Evolutionary conservation across 345 rosid genomes (phyloP).

Genomic region (Acer negundo): DNA sequence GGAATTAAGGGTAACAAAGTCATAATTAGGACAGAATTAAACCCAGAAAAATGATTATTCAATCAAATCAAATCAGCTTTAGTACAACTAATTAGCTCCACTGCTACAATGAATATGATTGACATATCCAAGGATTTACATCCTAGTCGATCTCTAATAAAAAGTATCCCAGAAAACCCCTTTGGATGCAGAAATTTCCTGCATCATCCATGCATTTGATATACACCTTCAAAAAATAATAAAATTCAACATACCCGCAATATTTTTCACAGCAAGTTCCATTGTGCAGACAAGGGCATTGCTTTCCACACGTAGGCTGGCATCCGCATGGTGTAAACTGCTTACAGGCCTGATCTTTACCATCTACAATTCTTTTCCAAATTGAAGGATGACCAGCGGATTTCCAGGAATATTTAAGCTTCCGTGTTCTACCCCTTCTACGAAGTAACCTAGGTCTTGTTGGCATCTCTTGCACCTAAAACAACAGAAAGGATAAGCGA

Average conservation of each 20-base stretch:
- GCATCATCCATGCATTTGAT: constrained; percentile 11
- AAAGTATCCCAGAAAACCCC: neutral
- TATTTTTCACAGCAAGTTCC: constrained; percentile 95
- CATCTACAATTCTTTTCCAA: constrained; percentile 69
- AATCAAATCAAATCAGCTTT: neutral
- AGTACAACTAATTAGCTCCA: neutral
- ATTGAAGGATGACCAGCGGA: constrained; percentile 76
- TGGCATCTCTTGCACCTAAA: constrained; percentile 76
- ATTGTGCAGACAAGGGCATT: constrained; percentile 67
- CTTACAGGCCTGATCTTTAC: constrained; percentile 56
- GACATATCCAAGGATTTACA: constrained; percentile 8
- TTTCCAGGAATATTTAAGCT: constrained; percentile 91
- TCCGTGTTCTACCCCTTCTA: constrained; percentile 73
- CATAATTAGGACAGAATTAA: neutral
- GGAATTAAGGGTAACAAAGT: neutral
- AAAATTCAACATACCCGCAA: constrained; percentile 72
- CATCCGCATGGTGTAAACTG: constrained; percentile 95
- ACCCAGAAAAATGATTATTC: neutral
- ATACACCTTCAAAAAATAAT: constrained; percentile 7
- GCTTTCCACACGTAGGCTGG: constrained; percentile 75
- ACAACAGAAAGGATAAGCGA: constrained; percentile 14
- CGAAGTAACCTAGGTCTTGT: constrained; percentile 54
- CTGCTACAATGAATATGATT: neutral
- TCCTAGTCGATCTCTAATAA: neutral
- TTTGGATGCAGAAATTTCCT: neutral